Percentiles rank a stretch among this genome's conserved stretches.
phyloP scores from a whole-genome alignment of 768 basidiomycete genomes.

The Sporobolomyces phaffii region DNA sequence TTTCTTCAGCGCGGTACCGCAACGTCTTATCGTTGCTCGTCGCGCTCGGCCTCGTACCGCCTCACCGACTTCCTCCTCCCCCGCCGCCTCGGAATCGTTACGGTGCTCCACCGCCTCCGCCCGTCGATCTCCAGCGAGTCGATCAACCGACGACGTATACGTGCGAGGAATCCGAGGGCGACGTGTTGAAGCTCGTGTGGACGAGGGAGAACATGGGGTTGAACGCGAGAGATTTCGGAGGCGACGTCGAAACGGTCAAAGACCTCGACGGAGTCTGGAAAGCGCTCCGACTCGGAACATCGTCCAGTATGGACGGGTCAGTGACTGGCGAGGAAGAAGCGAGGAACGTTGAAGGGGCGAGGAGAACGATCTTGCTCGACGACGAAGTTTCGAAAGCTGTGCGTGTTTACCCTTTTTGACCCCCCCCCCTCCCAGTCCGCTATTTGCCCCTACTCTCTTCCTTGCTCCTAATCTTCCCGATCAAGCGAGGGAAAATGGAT shows the following conservation, averaged over 20 bases:
- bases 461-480: too few relatives aligned
- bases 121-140: too few relatives aligned
- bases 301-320: too few relatives aligned
- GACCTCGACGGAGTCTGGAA: constrained; percentile 33
- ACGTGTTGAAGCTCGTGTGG: constrained; percentile 24
- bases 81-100: neutral
- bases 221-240: constrained; percentile 4
- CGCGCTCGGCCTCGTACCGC: constrained; percentile 26
- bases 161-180: neutral
- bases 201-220: constrained; percentile 37
- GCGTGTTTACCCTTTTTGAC: too few relatives aligned
- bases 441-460: neutral
- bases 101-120: neutral
- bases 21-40: constrained; percentile 36
- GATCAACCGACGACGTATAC: neutral
- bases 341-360: neutral
- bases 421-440: too few relatives aligned
- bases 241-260: constrained; percentile 35
- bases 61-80: neutral
- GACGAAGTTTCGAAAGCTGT: constrained; percentile 33
- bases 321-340: neutral
- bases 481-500: too few relatives aligned
- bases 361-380: constrained; percentile 25
- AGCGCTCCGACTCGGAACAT: neutral
- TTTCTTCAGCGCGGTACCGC: constrained; percentile 26